These are phyloP conservation scores for Lenzites betulinus DNA, from an alignment of 768 basidiomycete genomes.

Conservation along the genomic window DNA sequence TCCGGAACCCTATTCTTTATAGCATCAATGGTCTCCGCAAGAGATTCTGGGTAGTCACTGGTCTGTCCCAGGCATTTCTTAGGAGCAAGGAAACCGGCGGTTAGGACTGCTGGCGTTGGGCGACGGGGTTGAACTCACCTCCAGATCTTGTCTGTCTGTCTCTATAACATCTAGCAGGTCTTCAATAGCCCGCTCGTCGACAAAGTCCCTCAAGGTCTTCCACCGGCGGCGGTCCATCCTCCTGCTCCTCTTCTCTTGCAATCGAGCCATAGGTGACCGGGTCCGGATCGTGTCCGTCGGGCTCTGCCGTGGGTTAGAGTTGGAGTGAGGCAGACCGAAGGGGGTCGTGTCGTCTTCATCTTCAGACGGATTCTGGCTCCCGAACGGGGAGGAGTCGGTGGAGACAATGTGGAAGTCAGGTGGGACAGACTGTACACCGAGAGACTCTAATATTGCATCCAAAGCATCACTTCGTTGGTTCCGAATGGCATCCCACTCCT, in stretches of 20 bases:
- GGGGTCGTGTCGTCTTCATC: constrained; percentile 32
- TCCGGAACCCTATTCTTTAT: constrained; percentile 56
- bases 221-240: constrained; percentile 55
- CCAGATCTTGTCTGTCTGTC: constrained; percentile 62
- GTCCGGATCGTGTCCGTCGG: constrained; percentile 45
- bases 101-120: background rate
- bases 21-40: constrained; percentile 53
- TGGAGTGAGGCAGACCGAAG: constrained; percentile 16
- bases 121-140: constrained; percentile 47
- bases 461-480: constrained; percentile 60
- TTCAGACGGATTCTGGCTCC: constrained; percentile 64
- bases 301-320: constrained; percentile 33
- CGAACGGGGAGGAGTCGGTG: constrained; percentile 75
- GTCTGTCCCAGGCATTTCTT: constrained; percentile 66
- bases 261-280: constrained; percentile 22
- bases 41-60: constrained; percentile 66
- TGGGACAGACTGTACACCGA: constrained; percentile 73
- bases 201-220: constrained; percentile 86
- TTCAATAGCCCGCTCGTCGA: constrained; percentile 81
- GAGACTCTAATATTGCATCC: constrained; percentile 69
- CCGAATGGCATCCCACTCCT: constrained; percentile 78
- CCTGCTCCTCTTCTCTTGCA: constrained; percentile 12
- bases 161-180: constrained; percentile 75
- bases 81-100: constrained; percentile 21
- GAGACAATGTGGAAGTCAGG: constrained; percentile 68